phyloP scores from a whole-genome alignment of 306 rosid genomes.

The Medicago arabica region DNA sequence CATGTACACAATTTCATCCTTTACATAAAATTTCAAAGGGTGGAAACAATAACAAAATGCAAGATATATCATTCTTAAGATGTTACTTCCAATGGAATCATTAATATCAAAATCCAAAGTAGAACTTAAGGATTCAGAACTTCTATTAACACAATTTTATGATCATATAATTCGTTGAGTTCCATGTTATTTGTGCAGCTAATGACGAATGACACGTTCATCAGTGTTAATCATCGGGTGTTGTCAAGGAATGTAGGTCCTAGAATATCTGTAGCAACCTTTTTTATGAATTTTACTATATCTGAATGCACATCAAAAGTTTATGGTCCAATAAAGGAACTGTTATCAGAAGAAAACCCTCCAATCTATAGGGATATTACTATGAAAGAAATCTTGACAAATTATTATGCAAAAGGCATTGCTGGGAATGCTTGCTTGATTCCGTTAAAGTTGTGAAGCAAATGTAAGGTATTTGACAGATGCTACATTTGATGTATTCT shows the following conservation, averaged over 20 bases:
- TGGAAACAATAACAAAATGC: no score
- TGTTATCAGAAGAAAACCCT: neutral
- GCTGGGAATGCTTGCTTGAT: neutral
- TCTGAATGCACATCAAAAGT: neutral
- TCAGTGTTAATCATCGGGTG: neutral
- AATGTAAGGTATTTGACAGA: neutral
- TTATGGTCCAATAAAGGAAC: neutral
- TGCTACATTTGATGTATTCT: no score
- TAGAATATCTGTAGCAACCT: neutral
- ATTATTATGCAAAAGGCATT: neutral
- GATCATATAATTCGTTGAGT: neutral
- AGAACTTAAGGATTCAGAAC: neutral
- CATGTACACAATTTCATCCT: no score
- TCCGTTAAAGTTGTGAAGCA: neutral
- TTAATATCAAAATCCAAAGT: no score
- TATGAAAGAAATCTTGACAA: neutral
- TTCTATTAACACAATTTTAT: no score
- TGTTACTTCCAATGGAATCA: no score
- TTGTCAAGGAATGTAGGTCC: neutral
- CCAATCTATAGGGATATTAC: neutral
- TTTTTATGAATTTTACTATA: neutral
- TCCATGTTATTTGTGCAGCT: neutral
- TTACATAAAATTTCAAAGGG: no score
- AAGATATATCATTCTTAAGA: no score
- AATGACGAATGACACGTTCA: neutral